Conservation (phyloP, 2,329 filamentous ascomycete genomes). For the Aspergillus uvarum region DNA sequence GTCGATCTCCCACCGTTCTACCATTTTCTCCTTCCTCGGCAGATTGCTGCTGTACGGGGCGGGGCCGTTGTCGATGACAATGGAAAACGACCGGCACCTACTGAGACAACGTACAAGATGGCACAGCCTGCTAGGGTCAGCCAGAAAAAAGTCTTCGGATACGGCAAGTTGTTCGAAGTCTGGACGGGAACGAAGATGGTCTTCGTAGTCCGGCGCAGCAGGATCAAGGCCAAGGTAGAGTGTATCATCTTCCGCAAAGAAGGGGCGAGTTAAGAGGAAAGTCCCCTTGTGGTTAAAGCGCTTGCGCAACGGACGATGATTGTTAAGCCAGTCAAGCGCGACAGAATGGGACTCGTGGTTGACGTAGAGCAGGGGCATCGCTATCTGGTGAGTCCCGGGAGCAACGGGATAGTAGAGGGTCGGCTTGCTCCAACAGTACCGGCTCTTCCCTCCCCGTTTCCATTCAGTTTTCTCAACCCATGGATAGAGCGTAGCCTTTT, state of each 20-base stretch:
- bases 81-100: neutral
- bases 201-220: no score
- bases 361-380: neutral
- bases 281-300: neutral
- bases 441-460: no score
- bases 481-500: no score
- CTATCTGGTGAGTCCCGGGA: no score
- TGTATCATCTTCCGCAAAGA: neutral
- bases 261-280: neutral
- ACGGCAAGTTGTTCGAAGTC: no score
- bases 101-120: neutral
- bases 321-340: neutral
- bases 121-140: no score
- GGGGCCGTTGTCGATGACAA: neutral
- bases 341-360: neutral
- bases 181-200: no score
- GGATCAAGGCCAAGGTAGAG: neutral
- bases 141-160: no score
- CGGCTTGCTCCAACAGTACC: no score
- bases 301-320: neutral
- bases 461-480: no score
- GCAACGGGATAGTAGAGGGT: no score
- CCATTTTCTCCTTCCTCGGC: neutral
- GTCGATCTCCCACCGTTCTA: neutral
- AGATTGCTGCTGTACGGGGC: neutral